Percentiles rank a stretch among this genome's conserved stretches.
Evolutionary conservation across 345 rosid genomes (phyloP).

Genomic region (Syzygium grande): DNA sequence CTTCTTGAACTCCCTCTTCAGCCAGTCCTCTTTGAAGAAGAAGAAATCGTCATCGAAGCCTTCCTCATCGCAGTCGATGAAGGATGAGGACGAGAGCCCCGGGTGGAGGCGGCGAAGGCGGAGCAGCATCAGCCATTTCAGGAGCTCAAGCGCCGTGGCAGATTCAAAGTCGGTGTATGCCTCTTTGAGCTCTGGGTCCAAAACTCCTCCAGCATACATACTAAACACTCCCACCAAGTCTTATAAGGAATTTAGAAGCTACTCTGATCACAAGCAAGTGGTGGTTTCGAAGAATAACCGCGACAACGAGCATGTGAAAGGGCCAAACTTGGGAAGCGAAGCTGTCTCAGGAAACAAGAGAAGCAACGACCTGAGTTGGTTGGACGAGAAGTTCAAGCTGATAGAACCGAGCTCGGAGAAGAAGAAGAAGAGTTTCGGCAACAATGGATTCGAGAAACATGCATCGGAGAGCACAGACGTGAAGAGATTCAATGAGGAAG

Average conservation of each 20-base stretch:
- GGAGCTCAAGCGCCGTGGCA: conserved; percentile 39
- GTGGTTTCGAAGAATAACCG: conserved; percentile 1
- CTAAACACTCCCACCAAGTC: conserved; percentile 52
- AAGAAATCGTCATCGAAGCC: conserved; percentile 44
- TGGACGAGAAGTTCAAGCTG: conserved; percentile 10
- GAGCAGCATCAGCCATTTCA: conserved; percentile 86
- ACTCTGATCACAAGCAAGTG: conserved; percentile 40
- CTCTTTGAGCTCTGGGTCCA: conserved; percentile 61
- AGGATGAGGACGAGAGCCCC: conserved; percentile 63
- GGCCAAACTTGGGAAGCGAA: neutral
- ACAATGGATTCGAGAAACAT: conserved; percentile 7
- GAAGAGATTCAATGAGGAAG: conserved; percentile 14
- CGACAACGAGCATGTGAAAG: neutral
- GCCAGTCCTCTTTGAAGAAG: conserved; percentile 64
- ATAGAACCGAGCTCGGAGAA: conserved; percentile 27
- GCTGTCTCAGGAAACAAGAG: neutral
- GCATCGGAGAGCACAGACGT: conserved; percentile 1
- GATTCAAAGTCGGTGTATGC: conserved; percentile 24
- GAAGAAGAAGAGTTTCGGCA: conserved; percentile 4
- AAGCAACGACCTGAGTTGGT: neutral
- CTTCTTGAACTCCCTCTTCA: conserved; percentile 85
- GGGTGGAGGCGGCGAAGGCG: conserved; percentile 64
- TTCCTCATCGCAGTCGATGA: conserved; percentile 24
- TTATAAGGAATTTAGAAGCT: conserved; percentile 43
- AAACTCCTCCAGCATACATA: conserved; percentile 62